Evolutionary conservation across 2,329 filamentous ascomycete species (phyloP), one percentile per base, ranked within the genome.

Genomic region (Pleomassaria siparia): DNA sequence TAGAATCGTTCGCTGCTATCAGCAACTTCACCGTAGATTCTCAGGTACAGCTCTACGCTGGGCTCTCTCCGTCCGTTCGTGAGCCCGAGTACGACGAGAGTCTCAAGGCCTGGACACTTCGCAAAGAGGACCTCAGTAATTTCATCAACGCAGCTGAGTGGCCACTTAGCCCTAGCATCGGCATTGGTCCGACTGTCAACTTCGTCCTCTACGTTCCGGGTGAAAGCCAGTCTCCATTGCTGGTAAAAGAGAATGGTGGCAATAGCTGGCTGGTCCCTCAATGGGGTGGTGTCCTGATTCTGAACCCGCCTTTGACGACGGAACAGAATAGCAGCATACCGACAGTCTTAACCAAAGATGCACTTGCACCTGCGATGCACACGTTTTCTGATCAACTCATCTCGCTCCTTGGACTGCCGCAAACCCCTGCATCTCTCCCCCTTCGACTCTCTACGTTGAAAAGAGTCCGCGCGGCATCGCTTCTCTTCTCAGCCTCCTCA

Each of bases 141-240:
- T 99, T 99, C 64, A 91, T 99, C 71, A 99, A 99, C 63, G 91
- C 92, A 2, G 94, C 94, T 2, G 94, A 99, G 73, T 99, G 94
- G 94, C 94, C 94, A 0, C 74, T 99, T 2, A 95, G 88, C 53
- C 92, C 92, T 0, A 96, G 90, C 47, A 97, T 99, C 57, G 94
- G 91, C 33, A 85, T 84, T 15, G 92, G 92, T 0, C 94, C 94
- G 1, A 99, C 94, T 0, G 85, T 99, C 64, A 97, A 99, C 72
- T 97, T 99, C 67, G 85, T 97, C 47, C 80, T 97, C 22, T 99
- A 94, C 63, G 84, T 95, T 7, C 90, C 91, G 5, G 84, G 89
- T 48, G 82, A 87, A 49, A 73, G 73, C 6, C 79, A 84, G 50
- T 79, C 79, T 2, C 85, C 84, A 11, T 72, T 87, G 26, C 58